Percentiles rank a stretch among this genome's conserved stretches.
Conservation (phyloP, 2,329 filamentous ascomycete genomes). For the Grosmannia serpens region DNA sequence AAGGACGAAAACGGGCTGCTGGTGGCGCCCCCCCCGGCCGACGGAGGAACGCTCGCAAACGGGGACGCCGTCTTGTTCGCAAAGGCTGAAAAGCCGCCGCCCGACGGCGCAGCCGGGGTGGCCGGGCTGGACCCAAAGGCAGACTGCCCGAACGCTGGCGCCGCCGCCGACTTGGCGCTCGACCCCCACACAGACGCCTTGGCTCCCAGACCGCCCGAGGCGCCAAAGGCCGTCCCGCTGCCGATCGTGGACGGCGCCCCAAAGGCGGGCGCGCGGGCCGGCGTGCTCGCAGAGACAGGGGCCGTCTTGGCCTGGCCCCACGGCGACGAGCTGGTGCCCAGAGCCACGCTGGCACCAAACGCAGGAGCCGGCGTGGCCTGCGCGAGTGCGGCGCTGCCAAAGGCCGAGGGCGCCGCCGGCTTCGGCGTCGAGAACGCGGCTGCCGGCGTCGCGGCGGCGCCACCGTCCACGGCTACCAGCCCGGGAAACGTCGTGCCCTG, state of each 20-base stretch:
- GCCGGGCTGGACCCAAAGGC: constrained; percentile 29
- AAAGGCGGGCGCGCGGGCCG: constrained; percentile 33
- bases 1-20: constrained; percentile 14
- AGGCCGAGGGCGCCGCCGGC: constrained; percentile 20
- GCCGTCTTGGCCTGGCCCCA: constrained; percentile 26
- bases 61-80: constrained; percentile 9
- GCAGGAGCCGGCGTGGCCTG: constrained; percentile 21
- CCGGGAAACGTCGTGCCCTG: constrained; percentile 63
- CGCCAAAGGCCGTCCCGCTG: constrained; percentile 23
- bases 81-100: constrained; percentile 14
- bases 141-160: constrained; percentile 39
- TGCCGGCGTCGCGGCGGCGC: constrained; percentile 15
- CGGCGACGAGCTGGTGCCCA: constrained; percentile 40
- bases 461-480: constrained; percentile 38
- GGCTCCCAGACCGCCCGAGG: constrained; percentile 21
- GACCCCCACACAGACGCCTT: constrained; percentile 19
- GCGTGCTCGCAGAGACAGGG: constrained; percentile 9
- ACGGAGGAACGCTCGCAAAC: constrained; percentile 16
- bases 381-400: constrained; percentile 12
- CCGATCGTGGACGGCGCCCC: constrained; percentile 25
- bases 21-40: constrained; percentile 10
- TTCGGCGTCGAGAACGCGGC: constrained; percentile 16
- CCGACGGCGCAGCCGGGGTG: constrained; percentile 17
- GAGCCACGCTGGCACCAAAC: constrained; percentile 34
- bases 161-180: constrained; percentile 16